Evolutionary conservation across 2,329 filamentous ascomycete species (phyloP).

Genomic region (Neoarthrinium moseri): DNA sequence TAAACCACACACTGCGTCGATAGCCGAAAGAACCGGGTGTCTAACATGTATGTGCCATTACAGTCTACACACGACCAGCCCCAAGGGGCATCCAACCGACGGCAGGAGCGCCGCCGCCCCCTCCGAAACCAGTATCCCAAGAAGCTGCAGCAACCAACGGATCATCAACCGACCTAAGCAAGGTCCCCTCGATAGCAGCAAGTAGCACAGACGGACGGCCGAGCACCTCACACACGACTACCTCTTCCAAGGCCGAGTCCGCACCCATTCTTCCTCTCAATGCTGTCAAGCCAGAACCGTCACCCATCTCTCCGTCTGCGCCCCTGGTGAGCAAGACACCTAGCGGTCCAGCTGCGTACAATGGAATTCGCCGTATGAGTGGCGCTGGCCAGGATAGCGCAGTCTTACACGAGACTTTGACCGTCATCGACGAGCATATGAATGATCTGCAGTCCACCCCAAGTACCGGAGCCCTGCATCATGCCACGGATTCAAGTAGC

Average conservation of each 20-base stretch:
- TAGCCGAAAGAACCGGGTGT: not conserved
- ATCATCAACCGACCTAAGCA: constrained; percentile 15
- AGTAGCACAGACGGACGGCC: constrained; percentile 25
- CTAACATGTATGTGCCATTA: not conserved
- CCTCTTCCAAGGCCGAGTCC: constrained; percentile 24
- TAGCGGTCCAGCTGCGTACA: constrained; percentile 2
- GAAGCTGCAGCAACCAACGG: constrained; percentile 23
- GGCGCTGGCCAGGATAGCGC: constrained; percentile 48
- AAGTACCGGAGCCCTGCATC: constrained; percentile 49
- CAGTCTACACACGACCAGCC: constrained; percentile 62
- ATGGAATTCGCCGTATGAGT: constrained; percentile 37
- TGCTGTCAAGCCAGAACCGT: constrained; percentile 34
- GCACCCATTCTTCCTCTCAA: constrained; percentile 39
- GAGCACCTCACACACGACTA: constrained; percentile 15
- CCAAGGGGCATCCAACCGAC: constrained; percentile 40
- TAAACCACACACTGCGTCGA: constrained; percentile 1
- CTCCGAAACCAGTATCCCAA: constrained; percentile 24
- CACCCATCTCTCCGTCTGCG: constrained; percentile 13
- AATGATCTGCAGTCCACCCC: constrained; percentile 70
- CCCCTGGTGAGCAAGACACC: constrained; percentile 22
- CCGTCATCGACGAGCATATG: constrained; percentile 96
- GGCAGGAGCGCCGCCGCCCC: constrained; percentile 24
- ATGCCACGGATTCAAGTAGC: constrained; percentile 76
- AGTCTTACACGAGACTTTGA: constrained; percentile 91
- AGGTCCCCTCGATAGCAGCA: constrained; percentile 22